Percentiles rank a stretch among this genome's conserved stretches.
Conservation (phyloP, 139 green algal species). For the Nannochloris sp. region DNA sequence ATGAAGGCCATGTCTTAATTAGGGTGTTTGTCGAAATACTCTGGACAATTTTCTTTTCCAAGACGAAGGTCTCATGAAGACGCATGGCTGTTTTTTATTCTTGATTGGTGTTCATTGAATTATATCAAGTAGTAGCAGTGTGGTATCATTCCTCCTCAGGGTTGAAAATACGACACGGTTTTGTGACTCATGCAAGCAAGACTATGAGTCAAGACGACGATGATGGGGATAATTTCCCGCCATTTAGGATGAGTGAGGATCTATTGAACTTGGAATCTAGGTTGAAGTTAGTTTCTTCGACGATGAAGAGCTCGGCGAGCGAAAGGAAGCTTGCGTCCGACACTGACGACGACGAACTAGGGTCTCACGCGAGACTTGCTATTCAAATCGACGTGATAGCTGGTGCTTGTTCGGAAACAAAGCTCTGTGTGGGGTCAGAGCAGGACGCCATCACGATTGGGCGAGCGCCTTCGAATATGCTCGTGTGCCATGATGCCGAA, state of each 20-base stretch:
- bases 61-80: no score
- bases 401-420: conserved; percentile 30
- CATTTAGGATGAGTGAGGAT: neutral
- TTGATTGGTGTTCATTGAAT: no score
- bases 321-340: neutral
- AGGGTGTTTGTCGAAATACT: no score
- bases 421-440: conserved; percentile 11
- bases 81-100: no score
- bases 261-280: no score
- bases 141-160: no score
- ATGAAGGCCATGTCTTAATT: no score
- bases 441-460: conserved; percentile 49
- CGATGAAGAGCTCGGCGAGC: conserved; percentile 6
- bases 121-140: no score
- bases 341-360: neutral
- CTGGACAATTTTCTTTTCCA: no score
- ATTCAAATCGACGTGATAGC: conserved; percentile 41
- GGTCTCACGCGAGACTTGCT: conserved; percentile 17
- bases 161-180: no score
- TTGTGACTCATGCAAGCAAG: no score
- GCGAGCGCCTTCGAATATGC: conserved; percentile 28
- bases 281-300: neutral
- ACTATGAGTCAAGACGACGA: no score
- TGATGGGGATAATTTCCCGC: neutral
- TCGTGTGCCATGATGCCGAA: conserved; percentile 56